phyloP scores from a whole-genome alignment of 345 rosid species.

The Citrus inodora region DNA sequence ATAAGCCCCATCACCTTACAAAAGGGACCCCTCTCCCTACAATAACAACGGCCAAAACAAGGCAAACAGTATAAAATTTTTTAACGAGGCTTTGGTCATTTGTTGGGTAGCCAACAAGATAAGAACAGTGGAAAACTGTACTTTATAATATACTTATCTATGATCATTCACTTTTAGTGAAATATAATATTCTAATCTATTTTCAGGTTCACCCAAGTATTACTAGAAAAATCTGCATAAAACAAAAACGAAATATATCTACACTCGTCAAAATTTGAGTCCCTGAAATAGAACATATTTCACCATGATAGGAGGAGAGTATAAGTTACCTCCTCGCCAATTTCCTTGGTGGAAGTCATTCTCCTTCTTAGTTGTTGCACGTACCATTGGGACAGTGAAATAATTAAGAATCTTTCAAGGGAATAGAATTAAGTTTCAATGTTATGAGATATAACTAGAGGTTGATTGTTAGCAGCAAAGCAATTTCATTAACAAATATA shows the following conservation, averaged over 20 bases:
- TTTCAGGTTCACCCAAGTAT: no score
- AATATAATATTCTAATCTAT: no score
- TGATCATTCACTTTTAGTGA: not conserved
- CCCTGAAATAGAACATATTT: not conserved
- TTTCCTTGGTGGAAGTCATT: not conserved
- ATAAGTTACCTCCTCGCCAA: not conserved
- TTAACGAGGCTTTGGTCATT: not conserved
- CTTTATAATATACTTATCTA: not conserved
- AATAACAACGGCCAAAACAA: not conserved
- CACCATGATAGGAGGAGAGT: not conserved
- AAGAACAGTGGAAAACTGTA: not conserved
- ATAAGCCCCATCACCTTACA: not conserved
- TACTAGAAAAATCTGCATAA: not conserved
- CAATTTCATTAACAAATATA: not conserved
- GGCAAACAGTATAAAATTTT: not conserved
- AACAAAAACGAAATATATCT: not conserved
- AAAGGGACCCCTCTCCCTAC: constrained; percentile 5
- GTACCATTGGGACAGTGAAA: not conserved
- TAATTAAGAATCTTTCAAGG: not conserved
- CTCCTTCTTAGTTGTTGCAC: not conserved
- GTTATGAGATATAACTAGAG: not conserved
- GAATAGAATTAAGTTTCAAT: not conserved
- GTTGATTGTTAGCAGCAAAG: not conserved
- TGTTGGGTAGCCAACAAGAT: not conserved
- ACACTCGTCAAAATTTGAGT: not conserved